Base-by-base conservation (phyloP, 352 stramenopile genomes). In the Phytophthora sp. region DNA sequence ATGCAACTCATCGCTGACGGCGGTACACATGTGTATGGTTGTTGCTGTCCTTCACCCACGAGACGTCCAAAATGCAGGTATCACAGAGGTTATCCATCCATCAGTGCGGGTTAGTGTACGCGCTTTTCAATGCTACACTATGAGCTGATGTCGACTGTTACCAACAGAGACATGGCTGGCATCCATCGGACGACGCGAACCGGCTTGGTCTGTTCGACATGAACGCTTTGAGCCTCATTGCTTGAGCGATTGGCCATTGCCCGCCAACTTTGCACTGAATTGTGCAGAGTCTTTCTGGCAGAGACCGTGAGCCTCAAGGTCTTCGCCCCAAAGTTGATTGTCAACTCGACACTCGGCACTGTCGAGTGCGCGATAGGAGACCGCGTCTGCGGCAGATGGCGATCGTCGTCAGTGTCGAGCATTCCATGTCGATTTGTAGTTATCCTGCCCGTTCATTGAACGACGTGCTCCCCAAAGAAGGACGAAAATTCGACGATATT, bases 151-250 rank as follows among this genome's bases (percentile, higher is more conserved):
- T n/a, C n/a, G n/a, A n/a, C 44, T 54, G 38, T 39, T 46, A 18
- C 27, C 54, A 51, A n/a, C 60, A 69, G 45, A 66, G 30, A 70
- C 55, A 58, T 52, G 54, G 53, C 47, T 27, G 39, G 8, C 15
- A 13, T 44, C n/a, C 61, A 55, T 49, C 38, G 61, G 62, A 69
- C 62, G 63, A 66, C 55, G 63, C 55, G 55, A 70, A 66, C 63
- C 36, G 62, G 62, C 62, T 69, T 53, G 62, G 62, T 35, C 54
- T 46, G 35, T 42, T 50, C 55, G 29, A 38, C 30, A 53, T 52
- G 52, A 69, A 55, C 61, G 61, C 27, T 21, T 52, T 23, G 12
- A 9, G 50, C 33, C 8, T n/a, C 45, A 13, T 57, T 63, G 23
- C 61, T 69, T 69, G 61, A 69, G 38, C 46, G 54, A 63, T 63